phyloP scores from a whole-genome alignment of 345 rosid genomes.

The Gossypium herbaceum region DNA sequence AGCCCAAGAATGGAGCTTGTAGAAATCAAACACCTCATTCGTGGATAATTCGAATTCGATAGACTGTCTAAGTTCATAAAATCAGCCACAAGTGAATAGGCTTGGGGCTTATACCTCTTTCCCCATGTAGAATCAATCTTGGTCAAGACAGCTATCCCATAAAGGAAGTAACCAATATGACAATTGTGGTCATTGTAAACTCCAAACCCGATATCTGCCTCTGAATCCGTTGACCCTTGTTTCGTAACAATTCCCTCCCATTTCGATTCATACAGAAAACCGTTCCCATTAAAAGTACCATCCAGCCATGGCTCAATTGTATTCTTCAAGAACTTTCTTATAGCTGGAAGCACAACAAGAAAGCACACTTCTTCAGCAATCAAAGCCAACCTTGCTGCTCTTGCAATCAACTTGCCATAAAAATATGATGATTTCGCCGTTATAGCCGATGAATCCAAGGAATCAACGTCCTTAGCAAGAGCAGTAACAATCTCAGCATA shows the following conservation, averaged over 20 bases:
- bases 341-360: slow-evolving; percentile 58
- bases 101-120: slow-evolving; percentile 68
- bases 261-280: slow-evolving; percentile 66
- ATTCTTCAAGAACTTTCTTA: slow-evolving; percentile 63
- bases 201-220: slow-evolving; percentile 87
- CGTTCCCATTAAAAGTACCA: slow-evolving; percentile 67
- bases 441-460: slow-evolving; percentile 42
- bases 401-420: slow-evolving; percentile 73
- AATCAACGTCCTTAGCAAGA: slow-evolving; percentile 58
- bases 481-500: slow-evolving; percentile 56
- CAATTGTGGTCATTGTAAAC: slow-evolving; percentile 74
- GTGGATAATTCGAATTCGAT: slow-evolving; percentile 52
- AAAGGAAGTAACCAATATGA: slow-evolving; percentile 84
- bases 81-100: slow-evolving; percentile 77
- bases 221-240: slow-evolving; percentile 55
- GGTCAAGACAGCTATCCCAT: slow-evolving; percentile 77
- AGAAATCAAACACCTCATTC: slow-evolving; percentile 82
- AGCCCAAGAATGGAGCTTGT: slow-evolving; percentile 94
- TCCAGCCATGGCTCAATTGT: slow-evolving; percentile 84
- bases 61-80: slow-evolving; percentile 61
- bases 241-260: slow-evolving; percentile 88
- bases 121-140: slow-evolving; percentile 89
- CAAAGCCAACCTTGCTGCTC: slow-evolving; percentile 86
- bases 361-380: slow-evolving; percentile 75
- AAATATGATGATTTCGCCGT: slow-evolving; percentile 63